Evolutionary conservation across 768 basidiomycete species (phyloP), one percentile per base, ranked within the genome.

Genomic region (Lepiota venenata): DNA sequence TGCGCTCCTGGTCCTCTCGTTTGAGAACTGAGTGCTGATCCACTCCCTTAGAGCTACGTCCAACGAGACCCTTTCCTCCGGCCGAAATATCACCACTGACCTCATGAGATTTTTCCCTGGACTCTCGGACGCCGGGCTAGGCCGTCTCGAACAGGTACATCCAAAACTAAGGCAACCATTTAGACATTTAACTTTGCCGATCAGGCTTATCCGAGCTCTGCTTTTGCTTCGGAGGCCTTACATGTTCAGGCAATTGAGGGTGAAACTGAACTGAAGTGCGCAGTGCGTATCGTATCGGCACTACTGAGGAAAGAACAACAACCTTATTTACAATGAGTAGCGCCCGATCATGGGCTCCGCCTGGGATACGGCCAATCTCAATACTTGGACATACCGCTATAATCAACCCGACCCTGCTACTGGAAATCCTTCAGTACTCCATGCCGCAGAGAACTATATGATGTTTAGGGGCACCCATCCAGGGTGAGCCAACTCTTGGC

Each of bases 371-470:
- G 59, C 64, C 37, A 66, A 61, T 14, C 66, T 67, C 3, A 63
- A 61, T 14, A 65, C 77, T 2, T 85, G 74, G 74, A 79, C 78
- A 11, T 84, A 84, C 59, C 73, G 82, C 22, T 84, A 83, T 64
- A 84, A 84, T 63, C 79, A 84, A 55, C 67, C 71, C 3, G 77
- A 81, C 49, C 78, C 78, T 6, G 77, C 78, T 0, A 56, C 58
- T 3, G 67, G 67, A 14, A 67, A 68, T 15, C 48, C 63, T 0
- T 67, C 47, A 8, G 77, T 80, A 1, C 64, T 49, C 1, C 83
- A 84, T 57, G 76, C 83, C 6, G 74, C 84, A 0, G 84, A 83
- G 62, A 84, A 85, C 60, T 84, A 80, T 79, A 84, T 83, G 81
- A 80, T 85, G 83, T 84, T 83, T 69, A 64, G 66, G 18, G 84